Evolutionary conservation across 148 eudicot species (phyloP), one percentile per base, ranked within the genome.

Genomic region (Silene latifolia): DNA sequence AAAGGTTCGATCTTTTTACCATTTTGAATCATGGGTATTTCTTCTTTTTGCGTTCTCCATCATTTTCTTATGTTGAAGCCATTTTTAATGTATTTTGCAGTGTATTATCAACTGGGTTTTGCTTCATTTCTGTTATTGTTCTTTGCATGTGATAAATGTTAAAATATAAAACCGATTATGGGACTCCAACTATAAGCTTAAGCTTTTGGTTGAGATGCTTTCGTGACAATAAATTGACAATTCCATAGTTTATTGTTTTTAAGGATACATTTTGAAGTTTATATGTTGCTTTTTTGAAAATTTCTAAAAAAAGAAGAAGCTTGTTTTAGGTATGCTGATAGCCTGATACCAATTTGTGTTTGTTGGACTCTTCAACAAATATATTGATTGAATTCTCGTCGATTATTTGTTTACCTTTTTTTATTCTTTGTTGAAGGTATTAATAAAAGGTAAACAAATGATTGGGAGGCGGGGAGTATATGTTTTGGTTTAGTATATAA

Each of bases 1-100:
- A 9, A 72, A 79, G 82, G 82, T 79, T n/a, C 70, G 13, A 62
- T 67, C 11, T 63, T 63, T 18, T 32, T 42, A 32, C 29, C 62
- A 0, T 66, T 21, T 35, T 5, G 5, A 27, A 13, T 77, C 58
- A 69, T 68, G 64, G 56, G 44, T 39, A 39, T 51, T 51, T 51
- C 56, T 51, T 12, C 46, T 39, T 5, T 39, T 29, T 48, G 1
- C 20, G 10, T 59, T 59, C 5, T 18, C 4, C n/a, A 15, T 29
- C 11, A 0, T 44, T 68, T 59, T 69, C 42, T n/a, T 47, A 2
- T 42, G 7, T 39, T 72, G 46, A 46, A 67, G 17, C 12, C 1
- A 19, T 65, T 46, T 42, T 39, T 44, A 14, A 20, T 47, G n/a
- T 69, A 27, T 67, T 42, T 48, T 68, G 57, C 20, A 8, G 15